These are phyloP conservation scores for Pleurozium schreberi DNA, from an alignment of 225 moss, liverwort and hornwort genomes.

Conservation along the genomic window DNA sequence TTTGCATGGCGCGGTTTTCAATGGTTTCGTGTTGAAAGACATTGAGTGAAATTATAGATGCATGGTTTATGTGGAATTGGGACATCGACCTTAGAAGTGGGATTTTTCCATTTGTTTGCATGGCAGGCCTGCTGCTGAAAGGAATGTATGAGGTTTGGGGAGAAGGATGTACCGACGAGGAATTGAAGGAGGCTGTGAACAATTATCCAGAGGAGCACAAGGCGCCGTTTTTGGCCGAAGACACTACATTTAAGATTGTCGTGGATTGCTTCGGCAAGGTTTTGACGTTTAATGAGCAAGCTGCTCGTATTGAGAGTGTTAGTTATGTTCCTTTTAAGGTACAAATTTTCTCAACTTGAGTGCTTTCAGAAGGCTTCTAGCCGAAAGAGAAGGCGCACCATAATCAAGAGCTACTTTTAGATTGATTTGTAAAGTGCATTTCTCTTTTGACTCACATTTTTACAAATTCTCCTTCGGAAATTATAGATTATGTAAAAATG, in stretches of 20 bases:
- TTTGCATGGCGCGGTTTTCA: neutral
- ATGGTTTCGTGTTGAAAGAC: neutral
- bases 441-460: neutral
- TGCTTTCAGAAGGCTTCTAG: neutral
- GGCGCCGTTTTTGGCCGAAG: slow-evolving; percentile 55
- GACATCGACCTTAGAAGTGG: neutral
- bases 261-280: slow-evolving; percentile 84
- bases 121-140: slow-evolving; percentile 76
- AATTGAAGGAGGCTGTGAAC: slow-evolving; percentile 48
- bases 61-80: neutral
- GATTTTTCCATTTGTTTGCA: neutral
- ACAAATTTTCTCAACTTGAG: neutral
- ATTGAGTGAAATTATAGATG: neutral
- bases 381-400: neutral
- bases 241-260: slow-evolving; percentile 76
- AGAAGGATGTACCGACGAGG: slow-evolving; percentile 65
- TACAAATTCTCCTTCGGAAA: neutral
- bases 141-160: slow-evolving; percentile 98
- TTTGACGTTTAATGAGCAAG: slow-evolving; percentile 65
- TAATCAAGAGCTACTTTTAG: neutral
- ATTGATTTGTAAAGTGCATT: neutral
- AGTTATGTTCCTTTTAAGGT: slow-evolving; percentile 77
- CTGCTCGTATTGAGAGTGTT: slow-evolving; percentile 60
- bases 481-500: too few species aligned
- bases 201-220: slow-evolving; percentile 69